These are phyloP conservation scores for Candida sp. DNA, from an alignment of 1,139 yeast species.

Conservation along the genomic window DNA sequence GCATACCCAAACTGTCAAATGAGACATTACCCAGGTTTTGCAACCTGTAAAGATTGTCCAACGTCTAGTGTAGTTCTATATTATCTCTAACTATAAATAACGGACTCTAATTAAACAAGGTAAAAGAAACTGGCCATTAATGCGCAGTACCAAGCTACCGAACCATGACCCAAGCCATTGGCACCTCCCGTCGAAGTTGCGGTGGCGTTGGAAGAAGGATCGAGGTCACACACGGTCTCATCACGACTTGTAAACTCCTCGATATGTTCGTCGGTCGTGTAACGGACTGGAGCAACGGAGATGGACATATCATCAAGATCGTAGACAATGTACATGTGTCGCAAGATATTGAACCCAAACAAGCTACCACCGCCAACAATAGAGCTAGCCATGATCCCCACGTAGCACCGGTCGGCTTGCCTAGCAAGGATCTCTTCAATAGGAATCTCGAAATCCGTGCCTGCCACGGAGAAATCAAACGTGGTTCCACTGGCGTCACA, in stretches of 20 bases:
- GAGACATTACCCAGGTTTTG: too few relatives aligned
- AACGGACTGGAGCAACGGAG: conserved; percentile 1
- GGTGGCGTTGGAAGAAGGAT: too few relatives aligned
- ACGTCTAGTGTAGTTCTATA: too few relatives aligned
- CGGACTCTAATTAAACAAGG: too few relatives aligned
- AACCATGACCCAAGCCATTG: too few relatives aligned
- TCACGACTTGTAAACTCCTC: conserved; percentile 16
- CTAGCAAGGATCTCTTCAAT: background rate
- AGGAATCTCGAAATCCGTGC: background rate
- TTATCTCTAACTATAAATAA: too few relatives aligned
- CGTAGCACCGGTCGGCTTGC: conserved; percentile 15
- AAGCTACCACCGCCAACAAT: conserved; percentile 7
- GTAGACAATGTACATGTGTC: conserved; percentile 28
- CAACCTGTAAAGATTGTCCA: too few relatives aligned
- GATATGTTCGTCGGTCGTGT: background rate
- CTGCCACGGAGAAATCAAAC: background rate
- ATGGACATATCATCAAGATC: conserved; percentile 21
- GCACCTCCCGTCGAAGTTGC: too few relatives aligned
- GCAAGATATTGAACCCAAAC: conserved; percentile 30
- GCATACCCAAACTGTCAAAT: too few relatives aligned
- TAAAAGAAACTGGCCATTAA: too few relatives aligned
- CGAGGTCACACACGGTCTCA: too few relatives aligned
- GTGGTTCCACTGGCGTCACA: background rate
- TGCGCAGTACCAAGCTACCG: too few relatives aligned
- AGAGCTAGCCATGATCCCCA: conserved; percentile 20